Percentiles rank a stretch among this genome's conserved stretches.
Evolutionary conservation across 768 basidiomycete species (phyloP).

Genomic region (Dioszegia crocea): DNA sequence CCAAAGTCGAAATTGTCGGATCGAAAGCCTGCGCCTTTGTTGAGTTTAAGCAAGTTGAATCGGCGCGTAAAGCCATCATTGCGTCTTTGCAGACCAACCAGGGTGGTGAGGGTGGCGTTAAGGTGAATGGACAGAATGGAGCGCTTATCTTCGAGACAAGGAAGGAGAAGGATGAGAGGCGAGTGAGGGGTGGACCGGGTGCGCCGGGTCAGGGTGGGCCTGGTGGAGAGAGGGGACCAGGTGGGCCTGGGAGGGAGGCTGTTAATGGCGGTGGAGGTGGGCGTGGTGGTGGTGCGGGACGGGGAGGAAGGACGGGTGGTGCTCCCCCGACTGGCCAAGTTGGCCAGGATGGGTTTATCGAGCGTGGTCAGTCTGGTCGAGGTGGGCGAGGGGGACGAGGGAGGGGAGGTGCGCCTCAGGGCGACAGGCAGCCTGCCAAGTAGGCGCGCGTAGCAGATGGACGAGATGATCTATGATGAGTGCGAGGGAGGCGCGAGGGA

Average conservation of each 20-base stretch:
- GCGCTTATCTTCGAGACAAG: slow-evolving; percentile 78
- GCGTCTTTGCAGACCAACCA: slow-evolving; percentile 62
- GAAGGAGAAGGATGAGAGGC: slow-evolving; percentile 82
- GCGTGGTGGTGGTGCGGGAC: too few species aligned
- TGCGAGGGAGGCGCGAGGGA: not conserved
- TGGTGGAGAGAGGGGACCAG: not conserved
- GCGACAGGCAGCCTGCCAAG: slow-evolving; percentile 7
- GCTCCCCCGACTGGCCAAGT: slow-evolving; percentile 6
- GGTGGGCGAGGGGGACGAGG: slow-evolving; percentile 15
- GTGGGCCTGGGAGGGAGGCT: not conserved
- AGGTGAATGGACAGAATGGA: slow-evolving; percentile 61
- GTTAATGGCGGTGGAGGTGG: too few species aligned
- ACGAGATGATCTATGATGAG: not conserved
- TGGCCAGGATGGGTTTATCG: slow-evolving; percentile 12
- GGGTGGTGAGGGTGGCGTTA: slow-evolving; percentile 87
- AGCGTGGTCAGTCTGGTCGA: slow-evolving; percentile 20
- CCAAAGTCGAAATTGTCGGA: slow-evolving; percentile 83
- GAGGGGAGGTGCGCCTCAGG: slow-evolving; percentile 12
- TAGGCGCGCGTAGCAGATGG: not conserved
- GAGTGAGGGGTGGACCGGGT: slow-evolving; percentile 6
- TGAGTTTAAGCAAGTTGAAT: slow-evolving; percentile 73
- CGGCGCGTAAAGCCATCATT: slow-evolving; percentile 79
- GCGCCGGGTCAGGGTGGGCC: not conserved
- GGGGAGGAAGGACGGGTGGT: too few species aligned
- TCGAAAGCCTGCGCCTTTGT: slow-evolving; percentile 89